A percentile compares a stretch with the other conserved stretches of the same genome.
Evolutionary conservation across 345 rosid genomes (phyloP).

Genomic region (Cardamine resedifolia): DNA sequence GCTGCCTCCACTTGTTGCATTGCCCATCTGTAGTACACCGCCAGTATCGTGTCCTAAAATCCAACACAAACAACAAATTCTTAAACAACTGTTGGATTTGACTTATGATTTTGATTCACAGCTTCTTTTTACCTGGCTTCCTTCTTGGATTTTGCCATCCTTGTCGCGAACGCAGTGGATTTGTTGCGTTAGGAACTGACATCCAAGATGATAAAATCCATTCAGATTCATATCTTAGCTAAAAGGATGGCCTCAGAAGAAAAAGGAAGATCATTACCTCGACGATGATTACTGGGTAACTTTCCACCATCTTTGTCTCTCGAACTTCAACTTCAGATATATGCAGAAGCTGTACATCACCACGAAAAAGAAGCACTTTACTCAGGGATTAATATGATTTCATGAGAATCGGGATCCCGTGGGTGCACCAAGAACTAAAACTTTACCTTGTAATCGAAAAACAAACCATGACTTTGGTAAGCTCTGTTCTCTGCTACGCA

Average conservation of each 20-base stretch:
- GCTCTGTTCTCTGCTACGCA: constrained; percentile 78
- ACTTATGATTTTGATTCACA: neutral
- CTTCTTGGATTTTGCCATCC: constrained; percentile 75
- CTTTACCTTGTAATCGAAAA: constrained; percentile 82
- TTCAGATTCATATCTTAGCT: constrained; percentile 14
- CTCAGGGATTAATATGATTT: neutral
- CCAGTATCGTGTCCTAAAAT: constrained; percentile 78
- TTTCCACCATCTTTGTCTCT: constrained; percentile 96
- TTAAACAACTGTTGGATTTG: neutral
- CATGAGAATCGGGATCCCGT: neutral
- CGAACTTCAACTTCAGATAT: constrained; percentile 80
- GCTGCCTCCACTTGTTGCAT: constrained; percentile 88
- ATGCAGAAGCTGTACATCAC: constrained; percentile 71
- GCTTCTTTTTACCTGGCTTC: constrained; percentile 61
- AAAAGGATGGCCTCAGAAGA: neutral
- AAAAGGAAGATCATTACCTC: constrained; percentile 47
- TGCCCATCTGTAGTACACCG: constrained; percentile 83
- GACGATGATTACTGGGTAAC: constrained; percentile 67
- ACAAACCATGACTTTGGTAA: constrained; percentile 59
- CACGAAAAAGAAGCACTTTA: constrained; percentile 6
- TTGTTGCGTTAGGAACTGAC: constrained; percentile 91
- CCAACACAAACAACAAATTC: constrained; percentile 4
- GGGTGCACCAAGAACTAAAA: neutral
- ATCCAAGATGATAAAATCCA: constrained; percentile 30
- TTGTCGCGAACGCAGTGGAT: constrained; percentile 74